Evolutionary conservation across 2,329 filamentous ascomycete genomes (phyloP).

Genomic region (Rutstroemia sp.): DNA sequence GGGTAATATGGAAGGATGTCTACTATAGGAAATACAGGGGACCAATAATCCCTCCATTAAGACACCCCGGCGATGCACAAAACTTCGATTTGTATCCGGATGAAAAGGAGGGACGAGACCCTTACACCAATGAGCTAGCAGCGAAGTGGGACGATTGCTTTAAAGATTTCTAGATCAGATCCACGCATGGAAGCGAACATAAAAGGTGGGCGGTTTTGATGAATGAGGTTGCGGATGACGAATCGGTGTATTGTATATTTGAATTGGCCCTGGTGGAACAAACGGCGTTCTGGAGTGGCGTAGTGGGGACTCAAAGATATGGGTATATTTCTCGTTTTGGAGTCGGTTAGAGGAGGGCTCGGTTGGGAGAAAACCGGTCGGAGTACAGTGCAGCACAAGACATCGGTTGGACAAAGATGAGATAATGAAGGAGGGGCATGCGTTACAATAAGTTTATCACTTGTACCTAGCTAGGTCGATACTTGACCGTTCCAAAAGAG

Average conservation of each 20-base stretch:
- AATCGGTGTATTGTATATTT: conserved; percentile 1
- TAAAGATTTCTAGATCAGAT: conserved; percentile 51
- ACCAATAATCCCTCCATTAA: conserved; percentile 68
- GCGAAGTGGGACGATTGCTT: conserved; percentile 65
- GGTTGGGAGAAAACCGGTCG: neutral
- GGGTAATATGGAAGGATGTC: conserved; percentile 67
- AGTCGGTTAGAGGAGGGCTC: too few relatives aligned
- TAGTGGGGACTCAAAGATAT: neutral
- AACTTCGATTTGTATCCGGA: conserved; percentile 83
- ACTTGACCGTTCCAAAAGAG: neutral
- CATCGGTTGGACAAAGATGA: neutral
- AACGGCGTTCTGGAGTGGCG: conserved; percentile 6
- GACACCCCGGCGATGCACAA: conserved; percentile 65
- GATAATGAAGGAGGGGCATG: neutral
- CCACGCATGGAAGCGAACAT: conserved; percentile 3
- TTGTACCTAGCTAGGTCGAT: neutral
- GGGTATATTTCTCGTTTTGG: too few relatives aligned
- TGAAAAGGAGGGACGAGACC: conserved; percentile 56
- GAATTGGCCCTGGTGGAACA: conserved; percentile 3
- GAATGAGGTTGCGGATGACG: neutral
- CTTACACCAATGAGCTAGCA: conserved; percentile 62
- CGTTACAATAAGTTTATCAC: too few relatives aligned
- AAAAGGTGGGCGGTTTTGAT: neutral
- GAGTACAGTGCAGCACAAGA: neutral
- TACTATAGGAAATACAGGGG: conserved; percentile 56